Evolutionary conservation across 208 protist species (phyloP).

Genomic region (Vickermania spadyakhi): DNA sequence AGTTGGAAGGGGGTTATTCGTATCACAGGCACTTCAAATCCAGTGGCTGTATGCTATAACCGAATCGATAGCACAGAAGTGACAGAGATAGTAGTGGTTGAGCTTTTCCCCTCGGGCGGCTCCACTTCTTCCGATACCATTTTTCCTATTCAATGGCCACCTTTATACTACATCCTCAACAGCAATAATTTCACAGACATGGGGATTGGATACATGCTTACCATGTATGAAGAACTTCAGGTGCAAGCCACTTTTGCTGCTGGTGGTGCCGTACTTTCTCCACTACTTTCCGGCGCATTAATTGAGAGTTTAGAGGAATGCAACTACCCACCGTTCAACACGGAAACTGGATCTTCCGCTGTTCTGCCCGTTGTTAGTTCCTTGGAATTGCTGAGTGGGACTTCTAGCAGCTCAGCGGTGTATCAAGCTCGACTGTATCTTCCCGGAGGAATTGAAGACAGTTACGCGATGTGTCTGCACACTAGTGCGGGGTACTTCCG

Average conservation of each 20-base stretch:
- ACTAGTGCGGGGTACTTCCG: conserved; percentile 50
- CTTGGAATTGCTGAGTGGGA: conserved; percentile 9
- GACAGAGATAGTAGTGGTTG: conserved; percentile 56
- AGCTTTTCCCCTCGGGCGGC: conserved; percentile 15
- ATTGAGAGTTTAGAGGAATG: conserved; percentile 41
- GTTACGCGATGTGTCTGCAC: conserved; percentile 72
- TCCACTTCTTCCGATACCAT: conserved; percentile 19
- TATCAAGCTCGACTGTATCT: conserved; percentile 41
- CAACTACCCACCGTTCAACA: conserved; percentile 69
- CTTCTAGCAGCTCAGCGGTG: not conserved
- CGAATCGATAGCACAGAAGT: conserved; percentile 13
- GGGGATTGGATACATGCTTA: conserved; percentile 17
- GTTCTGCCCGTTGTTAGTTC: conserved; percentile 19
- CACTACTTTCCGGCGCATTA: conserved; percentile 22
- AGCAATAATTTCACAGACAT: conserved; percentile 28
- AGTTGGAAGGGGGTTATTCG: conserved; percentile 70
- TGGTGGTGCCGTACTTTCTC: conserved; percentile 2
- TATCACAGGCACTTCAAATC: conserved; percentile 16
- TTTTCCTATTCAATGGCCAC: conserved; percentile 19
- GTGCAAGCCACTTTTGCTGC: conserved; percentile 38
- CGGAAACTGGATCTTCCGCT: conserved; percentile 5
- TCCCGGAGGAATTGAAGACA: conserved; percentile 3
- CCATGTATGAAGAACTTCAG: conserved; percentile 64
- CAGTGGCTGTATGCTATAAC: conserved; percentile 71
- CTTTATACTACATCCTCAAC: conserved; percentile 58